phyloP scores from a whole-genome alignment of 2,329 filamentous ascomycete species.

The Arthroderma sp. region DNA sequence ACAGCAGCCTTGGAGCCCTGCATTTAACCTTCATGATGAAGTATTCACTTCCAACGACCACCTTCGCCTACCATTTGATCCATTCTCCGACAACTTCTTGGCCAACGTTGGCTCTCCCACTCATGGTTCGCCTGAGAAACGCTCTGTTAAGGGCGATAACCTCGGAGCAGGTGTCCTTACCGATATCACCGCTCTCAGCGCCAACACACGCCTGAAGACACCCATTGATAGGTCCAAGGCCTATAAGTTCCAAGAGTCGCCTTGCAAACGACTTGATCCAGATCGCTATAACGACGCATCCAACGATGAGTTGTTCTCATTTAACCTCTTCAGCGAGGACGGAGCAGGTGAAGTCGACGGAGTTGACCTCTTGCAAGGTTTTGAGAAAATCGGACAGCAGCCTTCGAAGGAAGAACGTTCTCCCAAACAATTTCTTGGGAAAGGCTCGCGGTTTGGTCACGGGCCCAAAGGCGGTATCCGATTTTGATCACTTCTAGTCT shows the following conservation, averaged over 20 bases:
- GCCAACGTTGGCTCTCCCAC: constrained; percentile 30
- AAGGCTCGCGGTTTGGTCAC: constrained; percentile 17
- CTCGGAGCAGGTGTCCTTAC: constrained; percentile 41
- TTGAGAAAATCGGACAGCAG: constrained; percentile 37
- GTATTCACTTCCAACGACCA: constrained; percentile 21
- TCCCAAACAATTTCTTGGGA: constrained; percentile 22
- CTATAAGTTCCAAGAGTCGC: constrained; percentile 29
- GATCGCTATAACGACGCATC: constrained; percentile 26
- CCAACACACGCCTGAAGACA: constrained; percentile 26
- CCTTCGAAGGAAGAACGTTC: constrained; percentile 24
- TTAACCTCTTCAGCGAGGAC: constrained; percentile 36
- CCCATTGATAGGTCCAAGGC: constrained; percentile 23
- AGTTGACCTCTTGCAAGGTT: constrained; percentile 37
- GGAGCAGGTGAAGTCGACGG: constrained; percentile 33
- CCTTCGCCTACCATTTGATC: constrained; percentile 43
- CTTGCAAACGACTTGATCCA: constrained; percentile 27
- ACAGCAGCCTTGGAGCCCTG: constrained; percentile 34
- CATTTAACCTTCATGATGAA: constrained; percentile 42
- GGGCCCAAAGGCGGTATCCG: constrained; percentile 15
- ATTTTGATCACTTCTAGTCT: constrained; percentile 2
- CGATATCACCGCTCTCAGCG: constrained; percentile 30
- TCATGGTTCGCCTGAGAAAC: constrained; percentile 45
- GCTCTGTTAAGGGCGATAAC: constrained; percentile 38
- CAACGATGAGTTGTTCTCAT: constrained; percentile 38
- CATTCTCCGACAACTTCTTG: constrained; percentile 39